Conservation (phyloP, 192 early-diverging fungal genomes). For the Podila clonocystis region DNA sequence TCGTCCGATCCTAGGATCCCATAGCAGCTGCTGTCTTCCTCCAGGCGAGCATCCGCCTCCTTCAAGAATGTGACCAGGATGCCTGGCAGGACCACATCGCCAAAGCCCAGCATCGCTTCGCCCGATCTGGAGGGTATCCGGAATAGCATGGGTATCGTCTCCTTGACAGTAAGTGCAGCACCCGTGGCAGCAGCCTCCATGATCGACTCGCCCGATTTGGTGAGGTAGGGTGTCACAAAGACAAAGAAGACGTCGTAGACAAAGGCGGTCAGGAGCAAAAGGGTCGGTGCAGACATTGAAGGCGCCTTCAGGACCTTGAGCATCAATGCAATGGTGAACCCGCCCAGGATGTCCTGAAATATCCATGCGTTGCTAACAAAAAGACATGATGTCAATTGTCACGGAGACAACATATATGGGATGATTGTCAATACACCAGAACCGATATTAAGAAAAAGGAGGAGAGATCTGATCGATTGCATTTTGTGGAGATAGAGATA, state of each 20-base stretch:
- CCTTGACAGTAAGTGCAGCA: constrained; percentile 51
- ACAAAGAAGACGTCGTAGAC: constrained; percentile 55
- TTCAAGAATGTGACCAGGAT: constrained; percentile 47
- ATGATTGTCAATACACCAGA: not conserved
- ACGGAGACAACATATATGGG: not conserved
- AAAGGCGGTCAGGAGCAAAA: constrained; percentile 48
- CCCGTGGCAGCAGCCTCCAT: constrained; percentile 57
- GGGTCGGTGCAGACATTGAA: constrained; percentile 45
- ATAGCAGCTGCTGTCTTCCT: constrained; percentile 14
- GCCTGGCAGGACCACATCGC: constrained; percentile 51
- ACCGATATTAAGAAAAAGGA: not conserved
- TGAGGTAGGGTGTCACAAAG: constrained; percentile 53
- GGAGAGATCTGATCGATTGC: not conserved
- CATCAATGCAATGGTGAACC: constrained; percentile 49
- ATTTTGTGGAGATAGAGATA: not conserved
- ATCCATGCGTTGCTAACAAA: constrained; percentile 39
- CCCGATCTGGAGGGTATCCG: constrained; percentile 37
- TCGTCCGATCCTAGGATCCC: too few relatives aligned
- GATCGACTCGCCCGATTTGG: constrained; percentile 48
- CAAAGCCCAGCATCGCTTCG: constrained; percentile 55
- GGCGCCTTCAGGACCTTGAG: constrained; percentile 46
- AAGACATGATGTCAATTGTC: not conserved
- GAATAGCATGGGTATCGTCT: constrained; percentile 53
- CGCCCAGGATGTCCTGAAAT: constrained; percentile 53
- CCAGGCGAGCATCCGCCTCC: constrained; percentile 45